phyloP scores from a whole-genome alignment of 352 stramenopile species.

The Peronospora farinosa region DNA sequence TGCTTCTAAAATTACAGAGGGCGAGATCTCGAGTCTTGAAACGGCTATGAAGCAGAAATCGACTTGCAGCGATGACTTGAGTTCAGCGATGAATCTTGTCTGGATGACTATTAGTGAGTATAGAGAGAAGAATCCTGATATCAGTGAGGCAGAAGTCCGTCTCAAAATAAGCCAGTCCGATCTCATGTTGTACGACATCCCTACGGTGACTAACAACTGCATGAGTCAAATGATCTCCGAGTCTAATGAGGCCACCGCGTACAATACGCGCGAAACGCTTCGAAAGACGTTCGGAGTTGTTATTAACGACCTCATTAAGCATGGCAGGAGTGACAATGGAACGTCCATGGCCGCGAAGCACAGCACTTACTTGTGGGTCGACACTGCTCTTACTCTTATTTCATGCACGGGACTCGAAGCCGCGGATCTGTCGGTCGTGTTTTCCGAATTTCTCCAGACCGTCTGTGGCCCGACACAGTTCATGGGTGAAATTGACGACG shows the following conservation, averaged over 20 bases:
- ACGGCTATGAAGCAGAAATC: slow-evolving; percentile 31
- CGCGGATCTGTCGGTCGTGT: too few relatives aligned
- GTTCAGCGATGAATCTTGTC: slow-evolving; percentile 34
- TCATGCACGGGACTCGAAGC: too few relatives aligned
- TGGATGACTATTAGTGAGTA: slow-evolving; percentile 31
- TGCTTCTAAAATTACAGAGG: slow-evolving; percentile 20
- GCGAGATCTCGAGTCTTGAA: slow-evolving; percentile 27
- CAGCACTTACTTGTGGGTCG: slow-evolving; percentile 23
- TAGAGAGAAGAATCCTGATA: slow-evolving; percentile 24
- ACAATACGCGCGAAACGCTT: slow-evolving; percentile 38
- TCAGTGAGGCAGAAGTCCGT: slow-evolving; percentile 29
- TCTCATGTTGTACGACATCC: slow-evolving; percentile 41
- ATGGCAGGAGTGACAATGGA: slow-evolving; percentile 30
- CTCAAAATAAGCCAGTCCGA: slow-evolving; percentile 36
- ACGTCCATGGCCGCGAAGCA: slow-evolving; percentile 27
- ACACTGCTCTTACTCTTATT: too few relatives aligned
- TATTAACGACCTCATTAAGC: slow-evolving; percentile 42
- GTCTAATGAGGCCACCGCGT: slow-evolving; percentile 16
- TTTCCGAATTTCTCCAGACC: too few relatives aligned
- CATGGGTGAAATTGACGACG: too few relatives aligned
- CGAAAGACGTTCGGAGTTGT: slow-evolving; percentile 45
- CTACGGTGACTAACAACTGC: slow-evolving; percentile 41
- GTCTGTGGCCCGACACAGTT: too few relatives aligned
- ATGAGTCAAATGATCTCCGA: slow-evolving; percentile 26
- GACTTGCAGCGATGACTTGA: slow-evolving; percentile 38